A percentile compares a stretch with the other conserved stretches of the same genome.
Conservation (phyloP, 2,329 filamentous ascomycete species). For the Colletotrichum sp. region DNA sequence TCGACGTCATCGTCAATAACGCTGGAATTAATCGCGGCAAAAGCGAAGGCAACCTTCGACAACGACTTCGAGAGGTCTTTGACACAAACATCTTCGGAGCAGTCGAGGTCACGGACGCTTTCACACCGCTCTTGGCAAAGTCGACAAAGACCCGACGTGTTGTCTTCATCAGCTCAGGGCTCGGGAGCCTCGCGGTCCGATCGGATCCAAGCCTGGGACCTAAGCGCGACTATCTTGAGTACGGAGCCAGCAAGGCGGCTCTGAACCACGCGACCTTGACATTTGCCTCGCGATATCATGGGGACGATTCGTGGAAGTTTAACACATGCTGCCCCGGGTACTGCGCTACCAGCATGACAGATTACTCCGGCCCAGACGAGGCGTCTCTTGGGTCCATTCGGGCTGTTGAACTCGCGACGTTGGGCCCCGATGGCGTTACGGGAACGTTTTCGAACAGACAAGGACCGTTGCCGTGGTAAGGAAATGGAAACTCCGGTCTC, state of each 20-base stretch:
- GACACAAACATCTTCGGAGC: conserved; percentile 66
- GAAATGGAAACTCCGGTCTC: too few species aligned
- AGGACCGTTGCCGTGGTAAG: neutral
- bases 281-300: neutral
- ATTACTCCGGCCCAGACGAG: neutral
- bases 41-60: conserved; percentile 55
- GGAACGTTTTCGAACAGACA: conserved; percentile 5
- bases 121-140: conserved; percentile 35
- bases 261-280: conserved; percentile 7
- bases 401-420: conserved; percentile 1
- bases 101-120: conserved; percentile 53
- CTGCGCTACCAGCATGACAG: conserved; percentile 12
- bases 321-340: conserved; percentile 13
- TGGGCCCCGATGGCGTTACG: neutral
- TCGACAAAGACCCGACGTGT: neutral
- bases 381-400: conserved; percentile 7
- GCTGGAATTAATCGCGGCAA: conserved; percentile 58
- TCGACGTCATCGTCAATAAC: conserved; percentile 67
- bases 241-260: conserved; percentile 12
- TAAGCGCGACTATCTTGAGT: neutral
- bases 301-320: conserved; percentile 6
- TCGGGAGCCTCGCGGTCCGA: conserved; percentile 1
- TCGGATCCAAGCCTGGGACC: neutral
- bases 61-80: conserved; percentile 55
- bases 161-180: conserved; percentile 5